phyloP scores from a whole-genome alignment of 2,329 filamentous ascomycete genomes.

The Colletotrichum sp. region DNA sequence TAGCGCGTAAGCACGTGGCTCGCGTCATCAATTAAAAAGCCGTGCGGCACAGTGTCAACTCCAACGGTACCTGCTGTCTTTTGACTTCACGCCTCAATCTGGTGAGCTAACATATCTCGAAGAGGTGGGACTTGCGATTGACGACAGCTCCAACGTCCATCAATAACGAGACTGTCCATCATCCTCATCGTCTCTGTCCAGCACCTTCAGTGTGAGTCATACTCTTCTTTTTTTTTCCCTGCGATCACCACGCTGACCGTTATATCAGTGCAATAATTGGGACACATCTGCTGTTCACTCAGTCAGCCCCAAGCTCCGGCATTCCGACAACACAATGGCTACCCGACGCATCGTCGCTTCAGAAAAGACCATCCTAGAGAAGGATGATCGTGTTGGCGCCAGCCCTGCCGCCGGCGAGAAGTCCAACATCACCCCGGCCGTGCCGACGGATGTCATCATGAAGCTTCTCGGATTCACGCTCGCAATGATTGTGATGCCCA shows the following conservation, averaged over 20 bases:
- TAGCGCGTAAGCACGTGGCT: conserved; percentile 19
- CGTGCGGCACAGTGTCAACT: not conserved
- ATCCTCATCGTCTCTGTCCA: not conserved
- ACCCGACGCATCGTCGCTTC: conserved; percentile 68
- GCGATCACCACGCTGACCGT: not conserved
- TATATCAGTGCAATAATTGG: not conserved
- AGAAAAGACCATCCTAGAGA: conserved; percentile 71
- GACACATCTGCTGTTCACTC: not conserved
- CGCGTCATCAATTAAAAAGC: conserved; percentile 19
- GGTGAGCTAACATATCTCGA: not conserved
- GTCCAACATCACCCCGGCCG: conserved; percentile 81
- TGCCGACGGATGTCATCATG: conserved; percentile 84
- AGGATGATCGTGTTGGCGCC: conserved; percentile 52
- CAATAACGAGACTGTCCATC: not conserved
- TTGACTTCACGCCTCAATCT: conserved; percentile 10
- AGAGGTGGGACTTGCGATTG: not conserved
- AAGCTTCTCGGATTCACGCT: conserved; percentile 91
- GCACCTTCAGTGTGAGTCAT: not conserved
- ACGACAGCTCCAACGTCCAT: not conserved
- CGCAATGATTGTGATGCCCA: conserved; percentile 87
- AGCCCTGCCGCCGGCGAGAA: conserved; percentile 52
- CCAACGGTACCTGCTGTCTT: conserved; percentile 3
- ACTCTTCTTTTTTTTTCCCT: not conserved
- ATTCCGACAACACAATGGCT: conserved; percentile 60
- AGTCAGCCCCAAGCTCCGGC: not conserved